These are phyloP conservation scores for Heliocybe sulcata DNA, from an alignment of 1,284 basidiomycete species.

Conservation along the genomic window DNA sequence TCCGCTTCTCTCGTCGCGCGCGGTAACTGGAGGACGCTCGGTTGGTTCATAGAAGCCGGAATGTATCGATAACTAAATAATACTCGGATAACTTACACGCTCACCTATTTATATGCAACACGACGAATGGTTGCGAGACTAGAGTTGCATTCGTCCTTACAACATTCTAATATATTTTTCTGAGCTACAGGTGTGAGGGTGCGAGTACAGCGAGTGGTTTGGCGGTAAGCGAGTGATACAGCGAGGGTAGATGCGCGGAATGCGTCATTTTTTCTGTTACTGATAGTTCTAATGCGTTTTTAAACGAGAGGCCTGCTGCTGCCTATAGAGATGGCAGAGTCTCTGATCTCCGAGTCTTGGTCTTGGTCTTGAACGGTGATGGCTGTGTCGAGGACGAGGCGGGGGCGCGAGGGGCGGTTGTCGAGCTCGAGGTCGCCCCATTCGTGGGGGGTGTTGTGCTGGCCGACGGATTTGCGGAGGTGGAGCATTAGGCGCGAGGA, in stretches of 20 bases:
- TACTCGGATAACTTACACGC: neutral
- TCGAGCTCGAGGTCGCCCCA: neutral
- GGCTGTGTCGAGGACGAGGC: neutral
- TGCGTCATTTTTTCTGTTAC: too few relatives aligned
- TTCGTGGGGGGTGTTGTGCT: neutral
- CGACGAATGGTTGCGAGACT: neutral
- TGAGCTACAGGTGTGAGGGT: neutral
- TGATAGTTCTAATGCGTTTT: neutral
- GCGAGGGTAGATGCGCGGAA: neutral
- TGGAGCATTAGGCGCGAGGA: neutral
- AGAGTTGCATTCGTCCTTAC: neutral
- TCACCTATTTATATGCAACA: neutral
- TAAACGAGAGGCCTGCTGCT: neutral
- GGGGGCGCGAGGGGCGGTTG: neutral
- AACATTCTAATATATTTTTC: neutral
- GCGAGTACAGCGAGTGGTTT: neutral
- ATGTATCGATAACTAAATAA: neutral
- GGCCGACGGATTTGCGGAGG: neutral
- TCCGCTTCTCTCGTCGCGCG: neutral
- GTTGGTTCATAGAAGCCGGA: neutral
- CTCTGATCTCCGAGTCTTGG: neutral
- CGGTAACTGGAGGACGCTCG: neutral
- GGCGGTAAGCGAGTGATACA: neutral
- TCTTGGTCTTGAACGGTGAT: neutral
- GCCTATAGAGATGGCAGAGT: neutral